Conservation (phyloP, 345 rosid genomes). For the Aegle marmelos region DNA sequence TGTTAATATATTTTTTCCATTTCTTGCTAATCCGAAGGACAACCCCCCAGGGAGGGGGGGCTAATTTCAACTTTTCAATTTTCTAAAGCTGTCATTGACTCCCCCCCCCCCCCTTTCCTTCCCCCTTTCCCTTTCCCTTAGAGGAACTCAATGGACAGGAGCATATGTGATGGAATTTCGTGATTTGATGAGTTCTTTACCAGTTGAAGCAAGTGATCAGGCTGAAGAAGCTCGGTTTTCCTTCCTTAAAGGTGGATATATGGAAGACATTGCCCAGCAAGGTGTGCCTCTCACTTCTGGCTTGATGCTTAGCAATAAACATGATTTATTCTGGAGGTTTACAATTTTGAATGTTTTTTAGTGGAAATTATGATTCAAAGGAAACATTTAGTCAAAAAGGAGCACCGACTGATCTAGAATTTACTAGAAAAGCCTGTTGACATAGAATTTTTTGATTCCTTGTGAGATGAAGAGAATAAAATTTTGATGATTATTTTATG, state of each 20-base stretch:
- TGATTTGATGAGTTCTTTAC: constrained; percentile 55
- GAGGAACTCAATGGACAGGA: constrained; percentile 94
- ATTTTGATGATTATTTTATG: neutral
- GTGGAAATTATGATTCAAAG: neutral
- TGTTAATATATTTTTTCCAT: neutral
- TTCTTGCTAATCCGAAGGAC: neutral
- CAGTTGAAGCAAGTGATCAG: constrained; percentile 33
- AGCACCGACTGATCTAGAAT: no score
- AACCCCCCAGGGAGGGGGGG: no score
- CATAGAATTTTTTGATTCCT: no score
- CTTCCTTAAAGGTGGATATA: constrained; percentile 74
- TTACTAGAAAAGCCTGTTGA: no score
- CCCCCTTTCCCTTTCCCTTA: no score
- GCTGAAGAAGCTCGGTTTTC: constrained; percentile 88
- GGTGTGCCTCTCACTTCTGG: constrained; percentile 29
- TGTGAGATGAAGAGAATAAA: no score
- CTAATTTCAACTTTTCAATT: neutral
- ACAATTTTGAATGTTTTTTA: neutral
- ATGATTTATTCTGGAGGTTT: neutral
- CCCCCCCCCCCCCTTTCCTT: no score
- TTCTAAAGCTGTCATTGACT: neutral
- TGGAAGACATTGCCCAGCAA: constrained; percentile 53
- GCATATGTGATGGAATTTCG: constrained; percentile 71
- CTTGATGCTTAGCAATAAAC: neutral
- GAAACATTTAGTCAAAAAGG: neutral